Conservation (phyloP, 1,284 basidiomycete genomes). For the Sporisorium graminicola region DNA sequence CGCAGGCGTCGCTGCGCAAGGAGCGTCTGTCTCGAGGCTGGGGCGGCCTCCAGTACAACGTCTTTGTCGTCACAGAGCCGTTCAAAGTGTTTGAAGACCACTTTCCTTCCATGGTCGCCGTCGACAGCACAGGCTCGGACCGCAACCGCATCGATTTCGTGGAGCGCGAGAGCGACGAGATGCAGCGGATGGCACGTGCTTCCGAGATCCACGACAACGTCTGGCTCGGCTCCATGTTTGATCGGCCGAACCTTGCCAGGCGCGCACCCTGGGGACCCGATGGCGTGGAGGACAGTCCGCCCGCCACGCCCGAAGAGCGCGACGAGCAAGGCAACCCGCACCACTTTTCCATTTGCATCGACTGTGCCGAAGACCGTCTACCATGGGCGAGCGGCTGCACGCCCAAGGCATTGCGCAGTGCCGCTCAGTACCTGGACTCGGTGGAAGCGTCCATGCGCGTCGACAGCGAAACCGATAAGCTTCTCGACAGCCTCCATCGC, state of each 20-base stretch:
- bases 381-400: conserved; percentile 70
- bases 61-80: conserved; percentile 82
- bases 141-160: conserved; percentile 72
- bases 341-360: conserved; percentile 85
- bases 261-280: background rate
- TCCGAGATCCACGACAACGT: conserved; percentile 79
- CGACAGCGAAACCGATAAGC: conserved; percentile 76
- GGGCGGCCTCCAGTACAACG: conserved; percentile 80
- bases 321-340: conserved; percentile 77
- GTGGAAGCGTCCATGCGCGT: conserved; percentile 74
- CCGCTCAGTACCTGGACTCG: conserved; percentile 74
- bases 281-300: conserved; percentile 35
- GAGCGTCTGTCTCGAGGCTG: conserved; percentile 74
- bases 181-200: conserved; percentile 86
- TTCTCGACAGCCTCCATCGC: conserved; percentile 74
- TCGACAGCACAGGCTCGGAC: conserved; percentile 72
- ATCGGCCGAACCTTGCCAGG: conserved; percentile 45
- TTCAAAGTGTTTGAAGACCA: conserved; percentile 73
- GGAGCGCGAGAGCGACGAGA: conserved; percentile 83
- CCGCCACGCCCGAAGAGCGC: conserved; percentile 34
- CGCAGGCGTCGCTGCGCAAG: conserved; percentile 56
- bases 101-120: conserved; percentile 73
- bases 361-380: conserved; percentile 77
- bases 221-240: conserved; percentile 69
- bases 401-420: conserved; percentile 72